Evolutionary conservation across 306 rosid genomes (phyloP).

Genomic region (Fagus crenata): DNA sequence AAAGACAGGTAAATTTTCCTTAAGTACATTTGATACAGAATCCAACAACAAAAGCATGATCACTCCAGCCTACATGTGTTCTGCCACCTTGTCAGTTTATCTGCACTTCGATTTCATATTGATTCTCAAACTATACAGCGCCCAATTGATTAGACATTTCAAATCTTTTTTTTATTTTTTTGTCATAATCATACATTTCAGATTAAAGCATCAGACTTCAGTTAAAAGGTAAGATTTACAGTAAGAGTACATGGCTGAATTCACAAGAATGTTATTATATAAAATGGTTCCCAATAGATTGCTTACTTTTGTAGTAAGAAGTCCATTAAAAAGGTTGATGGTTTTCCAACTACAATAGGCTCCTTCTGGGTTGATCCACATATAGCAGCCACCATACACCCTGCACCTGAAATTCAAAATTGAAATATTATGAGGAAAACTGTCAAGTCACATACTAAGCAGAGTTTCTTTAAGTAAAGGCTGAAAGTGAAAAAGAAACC

Average conservation of each 20-base stretch:
- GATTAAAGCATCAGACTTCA: background rate
- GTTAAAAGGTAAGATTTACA: background rate
- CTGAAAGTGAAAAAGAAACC: constrained; percentile 47
- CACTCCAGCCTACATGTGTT: background rate
- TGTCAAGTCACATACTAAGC: constrained; percentile 19
- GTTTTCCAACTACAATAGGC: constrained; percentile 90
- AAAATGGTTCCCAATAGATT: constrained; percentile 18
- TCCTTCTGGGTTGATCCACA: constrained; percentile 91
- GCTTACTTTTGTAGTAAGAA: constrained; percentile 73
- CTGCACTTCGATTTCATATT: background rate
- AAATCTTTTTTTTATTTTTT: background rate
- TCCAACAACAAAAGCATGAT: background rate
- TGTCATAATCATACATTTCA: background rate
- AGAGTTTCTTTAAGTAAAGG: constrained; percentile 4
- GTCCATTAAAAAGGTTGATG: constrained; percentile 89
- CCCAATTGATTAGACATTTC: background rate
- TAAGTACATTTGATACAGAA: background rate
- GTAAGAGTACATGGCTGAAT: background rate
- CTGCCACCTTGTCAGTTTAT: background rate
- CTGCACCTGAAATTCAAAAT: constrained; percentile 70
- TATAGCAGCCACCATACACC: constrained; percentile 93
- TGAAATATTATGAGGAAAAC: constrained; percentile 22
- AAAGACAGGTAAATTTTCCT: background rate
- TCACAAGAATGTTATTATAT: background rate
- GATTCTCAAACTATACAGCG: background rate